phyloP scores from a whole-genome alignment of 2,329 filamentous ascomycete species.

The Neocucurbitaria cava region DNA sequence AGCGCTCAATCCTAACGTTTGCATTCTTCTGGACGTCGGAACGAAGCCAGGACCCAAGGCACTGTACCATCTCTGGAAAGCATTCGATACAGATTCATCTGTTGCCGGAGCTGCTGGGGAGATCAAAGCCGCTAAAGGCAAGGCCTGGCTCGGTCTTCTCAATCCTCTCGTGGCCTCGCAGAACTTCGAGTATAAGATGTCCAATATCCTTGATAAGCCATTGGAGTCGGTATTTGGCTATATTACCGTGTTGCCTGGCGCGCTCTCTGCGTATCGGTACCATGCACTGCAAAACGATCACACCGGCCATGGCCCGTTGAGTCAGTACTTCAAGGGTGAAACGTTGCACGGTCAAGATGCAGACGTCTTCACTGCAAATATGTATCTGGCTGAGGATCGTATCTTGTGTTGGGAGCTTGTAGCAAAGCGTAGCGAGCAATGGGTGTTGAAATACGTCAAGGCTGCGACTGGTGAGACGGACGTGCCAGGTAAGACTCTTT shows the following conservation, averaged over 20 bases:
- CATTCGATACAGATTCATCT: slow-evolving; percentile 96
- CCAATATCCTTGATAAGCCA: slow-evolving; percentile 97
- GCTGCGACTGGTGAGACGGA: slow-evolving; percentile 96
- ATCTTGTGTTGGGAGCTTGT: slow-evolving; percentile 95
- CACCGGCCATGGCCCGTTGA: slow-evolving; percentile 91
- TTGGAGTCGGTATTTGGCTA: slow-evolving; percentile 97
- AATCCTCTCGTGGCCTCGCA: slow-evolving; percentile 96
- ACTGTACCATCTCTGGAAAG: slow-evolving; percentile 98
- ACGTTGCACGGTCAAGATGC: slow-evolving; percentile 95
- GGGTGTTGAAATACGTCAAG: slow-evolving; percentile 98
- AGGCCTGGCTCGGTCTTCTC: slow-evolving; percentile 78
- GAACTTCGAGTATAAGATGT: slow-evolving; percentile 99
- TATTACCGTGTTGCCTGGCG: slow-evolving; percentile 95
- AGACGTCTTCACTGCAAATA: slow-evolving; percentile 96
- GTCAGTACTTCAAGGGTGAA: slow-evolving; percentile 99
- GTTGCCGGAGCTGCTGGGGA: slow-evolving; percentile 97
- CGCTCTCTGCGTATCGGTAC: slow-evolving; percentile 93
- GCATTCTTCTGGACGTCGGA: slow-evolving; percentile 94
- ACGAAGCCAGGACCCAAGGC: slow-evolving; percentile 88
- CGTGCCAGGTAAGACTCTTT: slow-evolving; percentile 79
- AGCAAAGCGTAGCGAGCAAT: slow-evolving; percentile 90
- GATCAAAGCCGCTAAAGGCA: slow-evolving; percentile 96
- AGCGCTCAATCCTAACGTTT: slow-evolving; percentile 92
- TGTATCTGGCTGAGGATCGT: slow-evolving; percentile 90
- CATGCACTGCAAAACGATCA: slow-evolving; percentile 96